A percentile compares a stretch with the other conserved stretches of the same genome.
Evolutionary conservation across 2,329 filamentous ascomycete species (phyloP).

Genomic region (Phialemonium atrogriseum): DNA sequence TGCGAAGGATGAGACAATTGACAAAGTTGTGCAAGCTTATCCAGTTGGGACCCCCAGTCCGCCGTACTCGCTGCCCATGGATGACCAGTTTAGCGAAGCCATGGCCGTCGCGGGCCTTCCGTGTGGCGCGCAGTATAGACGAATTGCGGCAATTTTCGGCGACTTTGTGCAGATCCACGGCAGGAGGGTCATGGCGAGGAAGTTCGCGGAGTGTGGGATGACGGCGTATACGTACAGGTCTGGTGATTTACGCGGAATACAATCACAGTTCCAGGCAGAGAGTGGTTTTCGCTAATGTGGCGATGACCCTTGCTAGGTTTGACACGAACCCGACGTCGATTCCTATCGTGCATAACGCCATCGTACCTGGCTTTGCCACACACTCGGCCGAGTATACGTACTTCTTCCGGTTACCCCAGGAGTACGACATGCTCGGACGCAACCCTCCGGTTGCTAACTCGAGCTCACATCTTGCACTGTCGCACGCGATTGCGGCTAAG

Average conservation of each 20-base stretch:
- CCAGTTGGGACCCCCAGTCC: constrained; percentile 7
- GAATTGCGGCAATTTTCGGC: constrained; percentile 9
- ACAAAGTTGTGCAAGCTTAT: constrained; percentile 8
- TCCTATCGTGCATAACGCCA: no score
- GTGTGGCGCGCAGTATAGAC: constrained; percentile 10
- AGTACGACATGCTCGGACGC: constrained; percentile 10
- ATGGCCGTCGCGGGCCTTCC: constrained; percentile 6
- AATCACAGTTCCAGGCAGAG: no score
- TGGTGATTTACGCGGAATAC: no score
- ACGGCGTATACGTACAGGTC: constrained; percentile 12
- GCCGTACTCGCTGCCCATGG: constrained; percentile 8
- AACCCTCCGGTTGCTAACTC: constrained; percentile 10
- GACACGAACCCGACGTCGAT: constrained; percentile 13
- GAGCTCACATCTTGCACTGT: constrained; percentile 9
- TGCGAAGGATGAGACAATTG: constrained; percentile 7
- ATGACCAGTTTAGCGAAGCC: constrained; percentile 7
- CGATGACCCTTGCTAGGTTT: no score
- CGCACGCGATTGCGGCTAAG: constrained; percentile 9
- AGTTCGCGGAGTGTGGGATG: constrained; percentile 7
- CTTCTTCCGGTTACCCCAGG: constrained; percentile 9
- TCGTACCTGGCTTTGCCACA: constrained; percentile 12
- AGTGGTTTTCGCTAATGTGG: no score
- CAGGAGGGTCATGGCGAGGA: constrained; percentile 6
- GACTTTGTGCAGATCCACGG: constrained; percentile 7
- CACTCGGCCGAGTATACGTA: constrained; percentile 13